These are phyloP conservation scores for Scheffersomyces coipomensis DNA, from an alignment of 805 yeast species.

Conservation along the genomic window DNA sequence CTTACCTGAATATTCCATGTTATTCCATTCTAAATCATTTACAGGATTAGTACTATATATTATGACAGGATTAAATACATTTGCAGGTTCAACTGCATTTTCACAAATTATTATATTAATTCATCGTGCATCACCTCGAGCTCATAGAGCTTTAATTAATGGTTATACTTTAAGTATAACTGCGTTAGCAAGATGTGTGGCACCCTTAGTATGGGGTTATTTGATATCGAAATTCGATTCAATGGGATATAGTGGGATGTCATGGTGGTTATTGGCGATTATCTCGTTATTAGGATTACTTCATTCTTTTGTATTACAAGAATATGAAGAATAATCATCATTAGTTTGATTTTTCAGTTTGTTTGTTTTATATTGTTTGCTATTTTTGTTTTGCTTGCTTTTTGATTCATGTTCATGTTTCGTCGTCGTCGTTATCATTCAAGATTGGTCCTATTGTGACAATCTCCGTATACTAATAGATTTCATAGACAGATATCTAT, in stretches of 20 bases:
- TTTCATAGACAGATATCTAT: too few species aligned
- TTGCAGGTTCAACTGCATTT: constrained; percentile 38
- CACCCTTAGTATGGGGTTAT: constrained; percentile 28
- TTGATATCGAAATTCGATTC: constrained; percentile 26
- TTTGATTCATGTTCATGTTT: background rate
- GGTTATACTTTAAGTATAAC: constrained; percentile 51
- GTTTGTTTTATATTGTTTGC: background rate
- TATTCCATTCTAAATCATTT: constrained; percentile 14
- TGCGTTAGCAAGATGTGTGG: constrained; percentile 26
- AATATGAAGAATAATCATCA: background rate
- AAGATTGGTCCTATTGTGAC: too few species aligned
- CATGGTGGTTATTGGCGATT: constrained; percentile 31
- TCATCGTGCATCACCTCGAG: constrained; percentile 48
- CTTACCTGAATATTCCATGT: constrained; percentile 20
- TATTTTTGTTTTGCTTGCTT: background rate
- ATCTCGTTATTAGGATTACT: background rate
- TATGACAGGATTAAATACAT: constrained; percentile 12
- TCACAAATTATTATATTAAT: constrained; percentile 48
- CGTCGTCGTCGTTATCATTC: too few species aligned
- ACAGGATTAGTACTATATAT: constrained; percentile 4
- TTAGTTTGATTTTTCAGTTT: background rate
- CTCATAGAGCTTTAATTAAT: constrained; percentile 53
- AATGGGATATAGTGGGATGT: constrained; percentile 19
- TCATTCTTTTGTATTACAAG: background rate
- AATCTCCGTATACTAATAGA: too few species aligned